Percentiles rank a stretch among this genome's conserved stretches.
phyloP scores from a whole-genome alignment of 148 eudicot genomes.

The Fagopyrum homotropicum region DNA sequence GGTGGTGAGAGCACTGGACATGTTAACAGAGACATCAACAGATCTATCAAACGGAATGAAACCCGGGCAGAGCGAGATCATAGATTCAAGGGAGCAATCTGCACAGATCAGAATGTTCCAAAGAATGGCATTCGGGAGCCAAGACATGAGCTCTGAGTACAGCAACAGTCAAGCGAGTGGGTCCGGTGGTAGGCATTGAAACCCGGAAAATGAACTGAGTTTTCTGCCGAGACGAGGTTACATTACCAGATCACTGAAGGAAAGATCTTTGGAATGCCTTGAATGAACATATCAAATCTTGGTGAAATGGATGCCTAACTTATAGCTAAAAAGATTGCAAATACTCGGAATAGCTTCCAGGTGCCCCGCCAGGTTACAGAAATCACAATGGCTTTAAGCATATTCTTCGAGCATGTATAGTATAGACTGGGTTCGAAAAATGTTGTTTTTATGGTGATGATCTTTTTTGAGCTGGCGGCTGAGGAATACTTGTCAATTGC shows the following conservation, averaged over 20 bases:
- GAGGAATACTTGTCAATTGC: conserved; percentile 9
- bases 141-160: conserved; percentile 61
- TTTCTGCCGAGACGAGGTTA: not conserved
- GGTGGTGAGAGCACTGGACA: conserved; percentile 84
- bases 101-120: conserved; percentile 83
- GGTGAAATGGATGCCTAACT: not conserved
- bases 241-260: not conserved
- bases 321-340: not conserved
- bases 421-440: not conserved
- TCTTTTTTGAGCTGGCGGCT: not conserved
- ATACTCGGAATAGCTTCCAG: not conserved
- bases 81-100: conserved; percentile 72
- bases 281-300: not conserved
- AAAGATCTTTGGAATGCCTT: not conserved
- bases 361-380: not conserved
- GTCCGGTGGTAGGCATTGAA: not conserved
- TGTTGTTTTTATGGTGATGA: not conserved
- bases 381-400: not conserved
- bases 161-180: conserved; percentile 50
- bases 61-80: conserved; percentile 85
- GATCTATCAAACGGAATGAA: conserved; percentile 87
- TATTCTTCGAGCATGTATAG: conserved; percentile 4
- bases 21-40: conserved; percentile 49
- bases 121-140: conserved; percentile 91
- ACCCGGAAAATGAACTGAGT: too few relatives aligned